These are phyloP conservation scores for Echium plantagineum DNA, from an alignment of 257 asterid species.

Conservation along the genomic window DNA sequence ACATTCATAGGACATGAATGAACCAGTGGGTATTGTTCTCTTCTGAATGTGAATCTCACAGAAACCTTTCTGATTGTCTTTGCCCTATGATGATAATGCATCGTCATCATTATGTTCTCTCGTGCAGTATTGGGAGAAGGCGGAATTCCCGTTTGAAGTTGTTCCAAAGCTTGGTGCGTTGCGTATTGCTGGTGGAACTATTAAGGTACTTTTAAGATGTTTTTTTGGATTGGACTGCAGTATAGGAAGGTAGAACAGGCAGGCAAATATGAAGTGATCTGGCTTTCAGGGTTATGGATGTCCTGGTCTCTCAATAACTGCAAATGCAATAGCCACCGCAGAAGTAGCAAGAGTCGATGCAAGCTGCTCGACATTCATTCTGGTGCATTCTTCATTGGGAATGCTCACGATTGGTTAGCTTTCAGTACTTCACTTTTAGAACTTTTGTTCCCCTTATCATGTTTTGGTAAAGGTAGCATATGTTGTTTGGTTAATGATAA, in stretches of 20 bases:
- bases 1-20: background rate
- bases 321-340: constrained; percentile 62
- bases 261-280: constrained; percentile 13
- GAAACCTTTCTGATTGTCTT: background rate
- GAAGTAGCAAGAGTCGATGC: constrained; percentile 98
- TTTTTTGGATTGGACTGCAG: constrained; percentile 1
- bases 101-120: constrained; percentile 6
- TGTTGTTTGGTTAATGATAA: constrained; percentile 5
- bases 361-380: constrained; percentile 76
- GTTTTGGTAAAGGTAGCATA: background rate
- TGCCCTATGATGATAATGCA: background rate
- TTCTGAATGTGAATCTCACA: background rate
- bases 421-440: constrained; percentile 5
- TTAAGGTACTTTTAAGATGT: constrained; percentile 42
- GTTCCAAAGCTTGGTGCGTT: constrained; percentile 76
- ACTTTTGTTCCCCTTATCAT: background rate
- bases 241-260: background rate
- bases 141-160: constrained; percentile 91
- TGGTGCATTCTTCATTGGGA: constrained; percentile 87
- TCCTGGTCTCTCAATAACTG: constrained; percentile 74
- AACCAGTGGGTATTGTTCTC: background rate
- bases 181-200: constrained; percentile 69
- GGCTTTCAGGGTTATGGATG: constrained; percentile 80
- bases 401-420: constrained; percentile 79
- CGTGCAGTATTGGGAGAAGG: constrained; percentile 94